Evolutionary conservation across 2,329 filamentous ascomycete species (phyloP), one percentile per base, ranked within the genome.

Genomic region (Colletotrichum chlorophyti): DNA sequence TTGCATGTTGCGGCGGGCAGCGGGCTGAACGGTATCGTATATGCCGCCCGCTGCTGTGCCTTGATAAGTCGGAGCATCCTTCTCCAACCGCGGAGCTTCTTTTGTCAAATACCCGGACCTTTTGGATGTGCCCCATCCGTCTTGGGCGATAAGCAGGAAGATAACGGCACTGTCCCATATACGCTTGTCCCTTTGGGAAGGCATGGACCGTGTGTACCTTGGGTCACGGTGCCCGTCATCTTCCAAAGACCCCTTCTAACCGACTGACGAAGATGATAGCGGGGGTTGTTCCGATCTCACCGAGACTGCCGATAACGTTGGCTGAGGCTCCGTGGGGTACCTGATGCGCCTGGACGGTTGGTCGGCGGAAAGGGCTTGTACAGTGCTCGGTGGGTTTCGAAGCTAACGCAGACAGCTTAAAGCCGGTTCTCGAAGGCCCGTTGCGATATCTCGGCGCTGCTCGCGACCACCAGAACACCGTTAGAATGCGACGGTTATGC

Each of bases 121-220:
- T n/a, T 32, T 48, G 21, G 43, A 29, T 31, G n/a, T n/a, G n/a
- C n/a, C n/a, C 24, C 35, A 54, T 35, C 29, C 38, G 24, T 35
- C 11, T n/a, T 17, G 23, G 21, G 21, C 14, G 57, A 57, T 60
- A 57, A 58, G 53, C 35, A 17, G n/a, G n/a, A n/a, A n/a, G n/a
- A n/a, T n/a, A n/a, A 6, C 29, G 38, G 38, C 38, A 46, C 15
- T 57, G 43, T 49, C 29, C 45, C 51, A 34, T 52, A n/a, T n/a
- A n/a, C n/a, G n/a, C 31, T 32, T 40, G 37, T 40, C 54, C 14
- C 51, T 60, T 60, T 50, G 57, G 57, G 57, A 46, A 50, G 57
- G 51, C 50, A 24, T n/a, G 37, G 32, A 32, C 26, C 31, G 26
- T 51, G 55, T 38, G 55, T n/a, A n/a, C n/a, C 38, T 50, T 59